Base-by-base conservation (phyloP, 768 basidiomycete genomes). In the Suillus paluster region DNA sequence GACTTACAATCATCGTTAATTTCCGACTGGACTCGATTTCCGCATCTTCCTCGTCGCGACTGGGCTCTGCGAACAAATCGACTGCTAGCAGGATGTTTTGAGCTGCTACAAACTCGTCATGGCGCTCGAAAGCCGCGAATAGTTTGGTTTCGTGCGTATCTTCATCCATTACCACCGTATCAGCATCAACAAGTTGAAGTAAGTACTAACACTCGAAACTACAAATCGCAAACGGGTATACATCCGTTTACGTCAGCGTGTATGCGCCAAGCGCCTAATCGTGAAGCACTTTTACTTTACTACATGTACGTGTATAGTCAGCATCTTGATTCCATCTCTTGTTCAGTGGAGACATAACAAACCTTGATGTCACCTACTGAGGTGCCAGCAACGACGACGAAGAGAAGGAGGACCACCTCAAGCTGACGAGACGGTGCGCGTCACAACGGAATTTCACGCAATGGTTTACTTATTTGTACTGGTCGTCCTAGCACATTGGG, bases 91-190 rank as follows among this genome's bases (percentile, higher is more conserved):
- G 77, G 3, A 70, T 64, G 23, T 77, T 70, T 64, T 94, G 87
- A 15, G 81, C 65, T 39, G 79, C 76, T 11, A 80, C 58, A 66
- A 93, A 87, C 63, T 92, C 87, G 52, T 80, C 82, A 50, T 83
- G 74, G 61, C 82, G 84, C 62, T 88, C 89, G 67, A 90, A 92
- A 12, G 82, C 79, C 12, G 81, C 80, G 66, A 84, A 84, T 11
- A 80, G 57, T 58, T 75, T 84, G 36, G 71, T 74, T 58, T 88
- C 86, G 19, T 70, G 67, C 17, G 71, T 56, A 30, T 83, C 77
- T 59, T 82, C 79, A 50, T 75, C 77, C 78, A 80, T 80, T 11
- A 39, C 60, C 38, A 45, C 57, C 10, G 55, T 23, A 21, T 58
- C 44, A n/a, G n/a, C n/a, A 61, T 25, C n/a, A 55, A 57, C 36